Base-by-base conservation (phyloP, 1,284 basidiomycete species). In the Trichosporon coremiiforme region DNA sequence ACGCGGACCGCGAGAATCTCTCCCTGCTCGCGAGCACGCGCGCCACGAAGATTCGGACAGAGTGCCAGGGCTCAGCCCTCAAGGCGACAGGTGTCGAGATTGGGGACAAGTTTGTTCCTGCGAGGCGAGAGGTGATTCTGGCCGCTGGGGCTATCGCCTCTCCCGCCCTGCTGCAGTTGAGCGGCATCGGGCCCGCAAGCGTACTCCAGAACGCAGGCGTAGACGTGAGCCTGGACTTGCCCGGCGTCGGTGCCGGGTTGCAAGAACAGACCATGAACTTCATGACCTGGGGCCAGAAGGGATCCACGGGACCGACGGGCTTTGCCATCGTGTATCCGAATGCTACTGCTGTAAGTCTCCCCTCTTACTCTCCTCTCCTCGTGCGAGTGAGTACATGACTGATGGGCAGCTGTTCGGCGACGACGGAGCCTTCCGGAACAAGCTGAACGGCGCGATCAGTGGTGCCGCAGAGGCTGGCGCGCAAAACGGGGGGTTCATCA, bases 211-310 rank as follows among this genome's bases (percentile, higher is more conserved):
- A 78, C 3, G 86, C 88, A 25, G 87, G 87, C 57, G 87, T 93
- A 68, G 64, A 70, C 13, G 68, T 74, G 70, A 77, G 79, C 15
- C 69, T 85, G 41, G 87, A 88, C 69, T 84, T 91, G 1, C 90
- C 90, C 69, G 68, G 71, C n/a, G 91, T 94, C 67, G 91, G 91
- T 0, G 88, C 90, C 79, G 89, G 91, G 81, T 78, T 92, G 41
- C 89, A 91, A 78, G 90, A 92, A 77, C 90, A 91, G 80, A 74
- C 76, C 13, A 78, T 82, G 78, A 77, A 77, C 75, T 78, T 71
- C 69, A 31, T 80, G 74, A 17, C 35, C 2, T 41, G 60, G 45
- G 55, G 81, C 68, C 68, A 73, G 50, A 68, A 66, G 22, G 74
- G 74, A 35, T 35, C 68, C 13, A 72, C 69, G 4, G 72, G 69